Conservation (phyloP, 2,329 filamentous ascomycete genomes). For the Ceratocystis eucalypticola region DNA sequence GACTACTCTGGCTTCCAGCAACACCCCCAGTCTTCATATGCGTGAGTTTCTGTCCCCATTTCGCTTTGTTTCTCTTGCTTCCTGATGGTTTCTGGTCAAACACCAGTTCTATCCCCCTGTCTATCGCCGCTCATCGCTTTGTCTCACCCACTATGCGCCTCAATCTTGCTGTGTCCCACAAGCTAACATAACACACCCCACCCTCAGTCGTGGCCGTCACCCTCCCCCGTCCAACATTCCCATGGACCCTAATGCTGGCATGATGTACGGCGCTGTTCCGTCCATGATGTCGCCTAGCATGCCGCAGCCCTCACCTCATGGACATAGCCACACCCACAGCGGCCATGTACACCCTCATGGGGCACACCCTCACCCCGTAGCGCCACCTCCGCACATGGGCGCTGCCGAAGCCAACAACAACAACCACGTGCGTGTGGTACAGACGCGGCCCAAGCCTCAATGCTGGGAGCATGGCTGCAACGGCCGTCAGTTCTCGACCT, state of each 20-base stretch:
- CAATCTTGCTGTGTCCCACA: conserved; percentile 30
- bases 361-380: conserved; percentile 11
- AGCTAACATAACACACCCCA: conserved; percentile 14
- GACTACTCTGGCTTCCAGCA: conserved; percentile 21
- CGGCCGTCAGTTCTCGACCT: conserved; percentile 87
- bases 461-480: conserved; percentile 98
- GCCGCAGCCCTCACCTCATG: conserved; percentile 15
- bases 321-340: conserved; percentile 24
- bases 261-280: conserved; percentile 18
- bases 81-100: neutral
- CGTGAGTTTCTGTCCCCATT: conserved; percentile 29
- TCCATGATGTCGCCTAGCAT: conserved; percentile 19
- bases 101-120: too few relatives aligned
- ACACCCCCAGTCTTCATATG: conserved; percentile 32
- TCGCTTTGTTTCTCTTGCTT: neutral
- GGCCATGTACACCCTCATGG: conserved; percentile 25
- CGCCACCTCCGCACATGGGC: conserved; percentile 15
- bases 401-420: conserved; percentile 15
- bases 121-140: neutral
- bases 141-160: conserved; percentile 20
- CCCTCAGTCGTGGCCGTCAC: conserved; percentile 20
- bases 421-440: conserved; percentile 52
- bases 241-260: conserved; percentile 15
- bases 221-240: conserved; percentile 10
- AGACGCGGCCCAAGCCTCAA: conserved; percentile 77